phyloP scores from a whole-genome alignment of 805 yeast species.

The Isabelozyma rhagii region DNA sequence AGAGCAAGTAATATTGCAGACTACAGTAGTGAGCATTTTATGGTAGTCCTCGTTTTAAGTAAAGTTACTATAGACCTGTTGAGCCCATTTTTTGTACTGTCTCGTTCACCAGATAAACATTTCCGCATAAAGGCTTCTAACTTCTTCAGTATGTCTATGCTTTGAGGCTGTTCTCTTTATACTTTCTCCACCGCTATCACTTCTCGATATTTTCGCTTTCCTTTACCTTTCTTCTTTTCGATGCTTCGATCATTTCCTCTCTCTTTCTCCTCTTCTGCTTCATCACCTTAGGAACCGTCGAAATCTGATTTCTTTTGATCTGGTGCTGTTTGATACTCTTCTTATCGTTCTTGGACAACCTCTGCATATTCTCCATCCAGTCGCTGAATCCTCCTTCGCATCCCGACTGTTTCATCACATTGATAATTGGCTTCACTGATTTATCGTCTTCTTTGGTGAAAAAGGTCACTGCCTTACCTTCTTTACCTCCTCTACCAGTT shows the following conservation, averaged over 20 bases:
- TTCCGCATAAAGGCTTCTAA: no score
- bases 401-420: constrained; percentile 95
- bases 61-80: no score
- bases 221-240: constrained; percentile 56
- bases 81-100: no score
- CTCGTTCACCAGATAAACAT: no score
- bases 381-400: constrained; percentile 56
- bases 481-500: constrained; percentile 92
- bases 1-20: no score
- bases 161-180: neutral
- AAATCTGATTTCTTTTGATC: constrained; percentile 67
- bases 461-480: constrained; percentile 85
- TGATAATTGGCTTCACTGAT: constrained; percentile 77
- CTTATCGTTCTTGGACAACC: constrained; percentile 63
- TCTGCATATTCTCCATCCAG: constrained; percentile 79
- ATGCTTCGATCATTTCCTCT: constrained; percentile 71
- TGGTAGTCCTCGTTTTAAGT: no score
- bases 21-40: no score
- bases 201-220: neutral
- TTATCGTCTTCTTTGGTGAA: constrained; percentile 86
- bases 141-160: no score
- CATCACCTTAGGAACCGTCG: constrained; percentile 76
- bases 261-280: constrained; percentile 61
- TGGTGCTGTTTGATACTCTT: constrained; percentile 54
- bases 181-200: neutral